A percentile compares a stretch with the other conserved stretches of the same genome.
Evolutionary conservation across 2,329 filamentous ascomycete species (phyloP).

Genomic region (Elsinoe perseae): DNA sequence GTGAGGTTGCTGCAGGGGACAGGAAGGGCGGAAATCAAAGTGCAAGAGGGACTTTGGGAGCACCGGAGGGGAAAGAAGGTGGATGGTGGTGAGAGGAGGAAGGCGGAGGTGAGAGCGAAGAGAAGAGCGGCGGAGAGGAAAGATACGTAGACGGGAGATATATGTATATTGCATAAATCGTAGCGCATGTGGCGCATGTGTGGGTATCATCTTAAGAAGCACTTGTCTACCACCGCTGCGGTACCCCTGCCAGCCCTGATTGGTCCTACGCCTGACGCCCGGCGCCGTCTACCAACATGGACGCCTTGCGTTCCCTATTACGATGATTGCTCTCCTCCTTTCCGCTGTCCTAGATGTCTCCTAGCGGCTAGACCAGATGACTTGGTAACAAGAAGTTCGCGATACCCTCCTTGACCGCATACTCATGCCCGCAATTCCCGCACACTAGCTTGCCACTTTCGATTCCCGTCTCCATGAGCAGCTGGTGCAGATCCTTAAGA

Average conservation of each 20-base stretch:
- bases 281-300: no score
- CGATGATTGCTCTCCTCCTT: not conserved
- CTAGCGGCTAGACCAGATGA: constrained; percentile 60
- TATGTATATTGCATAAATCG: constrained; percentile 5
- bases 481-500: constrained; percentile 67
- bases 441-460: constrained; percentile 83
- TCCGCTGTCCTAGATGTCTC: not conserved
- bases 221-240: not conserved
- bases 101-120: constrained; percentile 80
- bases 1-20: constrained; percentile 59
- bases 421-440: constrained; percentile 86
- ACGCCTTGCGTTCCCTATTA: not conserved
- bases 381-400: constrained; percentile 91
- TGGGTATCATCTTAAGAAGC: constrained; percentile 11
- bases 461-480: constrained; percentile 85
- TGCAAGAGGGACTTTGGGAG: constrained; percentile 91
- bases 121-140: constrained; percentile 70
- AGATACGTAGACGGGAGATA: constrained; percentile 42
- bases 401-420: constrained; percentile 89
- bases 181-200: not conserved
- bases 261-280: not conserved
- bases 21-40: constrained; percentile 57
- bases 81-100: constrained; percentile 89
- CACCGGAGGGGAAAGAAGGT: constrained; percentile 79
- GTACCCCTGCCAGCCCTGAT: not conserved